These are phyloP conservation scores for Cucurbita maxima DNA, from an alignment of 306 rosid species.

Conservation along the genomic window DNA sequence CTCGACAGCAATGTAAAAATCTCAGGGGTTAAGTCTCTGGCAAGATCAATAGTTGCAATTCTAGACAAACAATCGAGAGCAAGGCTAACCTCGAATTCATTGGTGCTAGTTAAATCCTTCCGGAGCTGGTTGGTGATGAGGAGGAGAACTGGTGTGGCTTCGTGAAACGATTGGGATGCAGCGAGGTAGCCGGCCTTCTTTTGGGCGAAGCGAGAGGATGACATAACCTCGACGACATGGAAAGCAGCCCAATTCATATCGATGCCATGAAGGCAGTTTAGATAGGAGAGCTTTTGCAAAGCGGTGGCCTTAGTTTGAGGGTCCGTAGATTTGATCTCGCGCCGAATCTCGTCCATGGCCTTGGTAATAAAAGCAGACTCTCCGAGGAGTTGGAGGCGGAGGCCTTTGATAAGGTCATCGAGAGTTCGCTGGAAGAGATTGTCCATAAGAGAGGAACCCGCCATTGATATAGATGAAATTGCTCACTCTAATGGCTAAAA, in stretches of 20 bases:
- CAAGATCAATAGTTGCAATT: constrained; percentile 64
- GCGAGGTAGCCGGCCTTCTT: constrained; percentile 72
- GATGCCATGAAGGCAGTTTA: constrained; percentile 42
- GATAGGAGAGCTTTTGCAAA: constrained; percentile 63
- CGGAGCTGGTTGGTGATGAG: constrained; percentile 92
- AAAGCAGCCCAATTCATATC: constrained; percentile 90
- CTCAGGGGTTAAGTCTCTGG: constrained; percentile 75
- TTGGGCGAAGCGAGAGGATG: constrained; percentile 55
- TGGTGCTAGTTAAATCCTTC: constrained; percentile 53
- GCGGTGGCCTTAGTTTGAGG: constrained; percentile 61
- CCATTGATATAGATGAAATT: constrained; percentile 24
- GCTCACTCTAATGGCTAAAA: not conserved
- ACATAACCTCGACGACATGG: constrained; percentile 89
- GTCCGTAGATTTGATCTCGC: constrained; percentile 77
- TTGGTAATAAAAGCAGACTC: constrained; percentile 59
- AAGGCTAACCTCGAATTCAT: constrained; percentile 51
- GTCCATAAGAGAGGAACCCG: constrained; percentile 76
- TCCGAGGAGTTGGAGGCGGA: constrained; percentile 50
- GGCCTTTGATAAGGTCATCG: constrained; percentile 70
- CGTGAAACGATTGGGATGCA: constrained; percentile 61
- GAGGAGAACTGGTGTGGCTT: constrained; percentile 56
- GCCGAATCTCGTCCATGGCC: constrained; percentile 74
- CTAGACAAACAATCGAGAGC: constrained; percentile 61
- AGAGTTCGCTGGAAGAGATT: constrained; percentile 69
- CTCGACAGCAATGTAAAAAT: constrained; percentile 47